A percentile compares a stretch with the other conserved stretches of the same genome.
These are phyloP conservation scores for Stephanodiscus minutulus DNA, from an alignment of 108 stramenopile species.

Conservation along the genomic window DNA sequence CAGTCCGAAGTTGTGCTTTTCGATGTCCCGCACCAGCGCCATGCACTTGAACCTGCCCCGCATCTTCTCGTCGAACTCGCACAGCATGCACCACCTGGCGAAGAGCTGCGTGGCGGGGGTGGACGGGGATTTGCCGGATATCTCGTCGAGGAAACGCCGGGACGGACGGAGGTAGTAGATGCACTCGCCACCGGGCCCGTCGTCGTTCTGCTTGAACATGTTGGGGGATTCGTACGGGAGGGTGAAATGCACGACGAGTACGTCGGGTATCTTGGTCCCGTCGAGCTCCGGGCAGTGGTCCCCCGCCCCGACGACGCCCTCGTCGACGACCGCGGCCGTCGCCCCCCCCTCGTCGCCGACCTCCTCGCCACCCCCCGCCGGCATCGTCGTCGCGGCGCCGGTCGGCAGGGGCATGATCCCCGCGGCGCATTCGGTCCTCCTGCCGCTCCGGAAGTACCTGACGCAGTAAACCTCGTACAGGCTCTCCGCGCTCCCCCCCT, in stretches of 20 bases:
- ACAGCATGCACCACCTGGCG: conserved; percentile 51
- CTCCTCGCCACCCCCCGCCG: background rate
- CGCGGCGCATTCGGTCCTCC: conserved; percentile 43
- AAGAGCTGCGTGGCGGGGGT: conserved; percentile 58
- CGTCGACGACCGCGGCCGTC: background rate
- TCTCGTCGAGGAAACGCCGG: conserved; percentile 47
- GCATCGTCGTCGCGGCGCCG: background rate
- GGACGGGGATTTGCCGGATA: conserved; percentile 25
- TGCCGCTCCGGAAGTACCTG: conserved; percentile 35
- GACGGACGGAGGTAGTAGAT: conserved; percentile 55
- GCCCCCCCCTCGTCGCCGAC: too few species aligned
- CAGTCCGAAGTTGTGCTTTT: conserved; percentile 52
- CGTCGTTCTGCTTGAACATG: conserved; percentile 52
- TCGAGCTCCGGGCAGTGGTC: conserved; percentile 36
- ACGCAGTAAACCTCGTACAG: conserved; percentile 58
- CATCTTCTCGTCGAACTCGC: conserved; percentile 45
- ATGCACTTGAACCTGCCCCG: conserved; percentile 63
- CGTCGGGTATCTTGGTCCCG: conserved; percentile 46
- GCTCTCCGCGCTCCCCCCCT: conserved; percentile 31
- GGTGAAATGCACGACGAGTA: conserved; percentile 54
- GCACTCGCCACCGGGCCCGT: conserved; percentile 53
- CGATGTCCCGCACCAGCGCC: conserved; percentile 53
- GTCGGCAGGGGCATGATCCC: conserved; percentile 49
- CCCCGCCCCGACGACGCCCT: background rate
- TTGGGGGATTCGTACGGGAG: conserved; percentile 56